Evolutionary conservation across 169 alveolate genomes (phyloP), one percentile per base, ranked within the genome.

Genomic region (Hammondia hammondi): DNA sequence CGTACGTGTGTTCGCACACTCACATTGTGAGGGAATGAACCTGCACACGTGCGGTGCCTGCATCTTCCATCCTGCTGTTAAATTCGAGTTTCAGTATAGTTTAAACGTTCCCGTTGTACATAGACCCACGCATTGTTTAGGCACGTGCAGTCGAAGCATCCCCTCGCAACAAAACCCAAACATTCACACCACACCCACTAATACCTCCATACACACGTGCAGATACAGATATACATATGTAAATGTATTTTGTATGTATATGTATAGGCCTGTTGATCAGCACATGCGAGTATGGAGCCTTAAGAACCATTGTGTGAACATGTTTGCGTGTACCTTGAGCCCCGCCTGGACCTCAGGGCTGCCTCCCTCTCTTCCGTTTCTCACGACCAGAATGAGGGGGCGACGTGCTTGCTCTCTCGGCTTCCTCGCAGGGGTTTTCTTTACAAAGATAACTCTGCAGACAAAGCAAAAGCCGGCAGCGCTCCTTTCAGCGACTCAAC

Each of bases 351-450:
- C 81, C 77, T 72, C 88, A n/a, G 45, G 81, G 52, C 94, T 71
- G 57, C 94, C 94, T 12, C 94, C 94, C 7, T 43, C 48, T 37
- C 94, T n/a, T 72, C 81, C 81, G 57, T 91, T 91, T 3, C 94
- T 88, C 14, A 91, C 89, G 27, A 73, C 94, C 39, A 73, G 48
- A 37, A 73, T n/a, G 52, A 73, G 48, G 48, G 85, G 85, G 24
- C 85, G 85, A 17, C 48, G 85, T 12, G 27, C 48, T 32, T 37
- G 85, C 85, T 35, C 27, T 27, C 85, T 43, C 85, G 85, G 85
- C 46, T 37, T 73, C 52, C 21, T n/a, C 48, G 85, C 48, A 12
- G 85, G 85, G 4, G 85, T 73, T 46, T 73, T 73, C 85, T 73
- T 73, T 32, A 52, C 48, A 46, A 73, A 73, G 32, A 37, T 5